phyloP scores from a whole-genome alignment of 148 eudicot species.

The Selenicereus undatus region DNA sequence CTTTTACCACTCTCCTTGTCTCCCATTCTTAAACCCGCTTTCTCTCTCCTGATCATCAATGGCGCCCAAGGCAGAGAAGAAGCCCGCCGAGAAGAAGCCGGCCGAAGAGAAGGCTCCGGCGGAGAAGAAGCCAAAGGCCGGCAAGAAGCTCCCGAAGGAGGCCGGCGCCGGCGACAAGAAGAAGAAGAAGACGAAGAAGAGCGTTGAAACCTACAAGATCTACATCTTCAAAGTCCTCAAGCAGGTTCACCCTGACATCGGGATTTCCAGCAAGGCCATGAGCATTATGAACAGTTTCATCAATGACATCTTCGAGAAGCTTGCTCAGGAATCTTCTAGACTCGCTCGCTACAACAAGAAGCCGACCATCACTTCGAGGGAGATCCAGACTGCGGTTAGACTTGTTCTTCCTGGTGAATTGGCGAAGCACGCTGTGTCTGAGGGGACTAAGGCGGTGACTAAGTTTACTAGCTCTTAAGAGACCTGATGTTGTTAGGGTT shows the following conservation, averaged over 20 bases:
- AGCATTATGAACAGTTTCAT: conserved; percentile 55
- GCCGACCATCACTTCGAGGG: conserved; percentile 44
- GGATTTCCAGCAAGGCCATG: conserved; percentile 57
- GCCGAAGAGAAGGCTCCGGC: conserved; percentile 36
- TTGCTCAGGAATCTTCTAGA: conserved; percentile 38
- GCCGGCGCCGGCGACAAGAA: conserved; percentile 46
- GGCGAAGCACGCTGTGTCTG: conserved; percentile 47
- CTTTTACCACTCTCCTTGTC: neutral
- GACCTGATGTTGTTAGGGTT: neutral
- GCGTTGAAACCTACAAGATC: conserved; percentile 57
- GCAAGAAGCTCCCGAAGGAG: conserved; percentile 49
- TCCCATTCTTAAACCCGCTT: neutral
- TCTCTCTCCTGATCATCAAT: neutral
- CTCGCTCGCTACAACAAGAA: conserved; percentile 47
- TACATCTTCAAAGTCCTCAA: conserved; percentile 56
- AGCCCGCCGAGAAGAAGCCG: neutral
- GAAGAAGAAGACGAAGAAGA: conserved; percentile 52
- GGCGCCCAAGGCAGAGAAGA: neutral
- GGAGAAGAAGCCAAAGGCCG: conserved; percentile 49
- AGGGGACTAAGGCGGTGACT: conserved; percentile 47
- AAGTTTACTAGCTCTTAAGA: conserved; percentile 37
- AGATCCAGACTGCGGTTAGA: conserved; percentile 45
- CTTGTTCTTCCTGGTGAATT: conserved; percentile 45
- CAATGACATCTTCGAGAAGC: conserved; percentile 46
- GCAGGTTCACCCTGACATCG: conserved; percentile 56